Conservation (phyloP, 148 eudicot genomes). For the Rhododendron kiyosumense region DNA sequence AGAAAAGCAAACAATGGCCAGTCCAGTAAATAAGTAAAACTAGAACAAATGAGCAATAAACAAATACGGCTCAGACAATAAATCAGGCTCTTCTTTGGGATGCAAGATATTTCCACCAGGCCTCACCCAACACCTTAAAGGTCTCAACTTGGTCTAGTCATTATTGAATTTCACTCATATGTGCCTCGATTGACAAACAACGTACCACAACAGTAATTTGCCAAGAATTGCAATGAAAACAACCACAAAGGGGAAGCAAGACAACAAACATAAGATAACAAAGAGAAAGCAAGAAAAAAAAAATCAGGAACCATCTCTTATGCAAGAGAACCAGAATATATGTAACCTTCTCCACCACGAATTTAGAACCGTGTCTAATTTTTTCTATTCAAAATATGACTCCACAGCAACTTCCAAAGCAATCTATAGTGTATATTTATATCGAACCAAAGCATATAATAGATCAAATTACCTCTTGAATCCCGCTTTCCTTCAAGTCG, state of each 20-base stretch:
- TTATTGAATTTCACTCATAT: not conserved
- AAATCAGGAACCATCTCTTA: not conserved
- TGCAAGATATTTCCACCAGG: not conserved
- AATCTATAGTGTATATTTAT: not conserved
- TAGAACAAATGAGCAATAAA: not conserved
- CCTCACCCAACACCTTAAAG: not conserved
- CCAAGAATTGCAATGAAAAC: not conserved
- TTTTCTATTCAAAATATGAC: not conserved
- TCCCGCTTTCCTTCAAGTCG: conserved; percentile 63
- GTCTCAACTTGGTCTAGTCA: not conserved
- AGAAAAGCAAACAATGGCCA: not conserved
- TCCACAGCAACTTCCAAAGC: not conserved
- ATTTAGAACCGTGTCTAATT: not conserved
- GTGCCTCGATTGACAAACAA: not conserved
- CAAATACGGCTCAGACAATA: not conserved
- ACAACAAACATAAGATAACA: not conserved
- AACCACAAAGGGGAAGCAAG: not conserved
- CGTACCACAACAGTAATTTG: not conserved
- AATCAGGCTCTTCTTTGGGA: not conserved
- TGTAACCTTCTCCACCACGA: not conserved
- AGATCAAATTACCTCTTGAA: conserved; percentile 65
- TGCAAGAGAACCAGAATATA: not conserved
- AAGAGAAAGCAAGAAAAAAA: not conserved
- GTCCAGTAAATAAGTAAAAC: not conserved
- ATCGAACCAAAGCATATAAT: not conserved